Conservation (phyloP, 768 basidiomycete genomes). For the Kwoniella botswanensis region DNA sequence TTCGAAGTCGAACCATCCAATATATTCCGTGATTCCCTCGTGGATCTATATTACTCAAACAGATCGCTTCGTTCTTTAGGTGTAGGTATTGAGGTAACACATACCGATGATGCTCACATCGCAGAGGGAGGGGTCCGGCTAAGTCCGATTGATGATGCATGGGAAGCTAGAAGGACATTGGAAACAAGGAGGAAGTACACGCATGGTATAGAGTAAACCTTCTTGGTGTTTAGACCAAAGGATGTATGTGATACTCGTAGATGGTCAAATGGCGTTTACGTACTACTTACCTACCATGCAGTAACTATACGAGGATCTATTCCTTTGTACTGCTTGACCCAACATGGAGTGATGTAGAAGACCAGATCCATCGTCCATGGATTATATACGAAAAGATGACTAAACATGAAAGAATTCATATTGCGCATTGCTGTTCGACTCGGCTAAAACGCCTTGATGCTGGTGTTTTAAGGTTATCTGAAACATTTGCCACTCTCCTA, state of each 20-base stretch:
- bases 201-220: background rate
- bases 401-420: background rate
- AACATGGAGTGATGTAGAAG: background rate
- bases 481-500: background rate
- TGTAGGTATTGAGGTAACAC: background rate
- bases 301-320: background rate
- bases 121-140: background rate
- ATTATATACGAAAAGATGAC: background rate
- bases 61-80: constrained; percentile 1
- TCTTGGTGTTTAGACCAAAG: background rate
- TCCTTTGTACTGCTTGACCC: background rate
- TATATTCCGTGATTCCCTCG: constrained; percentile 47
- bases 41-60: constrained; percentile 34
- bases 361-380: background rate
- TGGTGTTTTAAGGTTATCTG: constrained; percentile 11
- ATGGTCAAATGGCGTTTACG: background rate
- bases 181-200: constrained; percentile 16
- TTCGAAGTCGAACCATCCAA: constrained; percentile 56
- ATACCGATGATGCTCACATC: background rate
- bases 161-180: constrained; percentile 27
- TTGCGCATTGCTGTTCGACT: background rate
- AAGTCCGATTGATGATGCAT: constrained; percentile 36
- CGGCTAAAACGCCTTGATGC: constrained; percentile 2
- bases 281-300: background rate
- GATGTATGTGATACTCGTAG: no score